Percentiles rank a stretch among this genome's conserved stretches.
Evolutionary conservation across 768 basidiomycete species (phyloP).

Genomic region (Strobilomyces confusus): DNA sequence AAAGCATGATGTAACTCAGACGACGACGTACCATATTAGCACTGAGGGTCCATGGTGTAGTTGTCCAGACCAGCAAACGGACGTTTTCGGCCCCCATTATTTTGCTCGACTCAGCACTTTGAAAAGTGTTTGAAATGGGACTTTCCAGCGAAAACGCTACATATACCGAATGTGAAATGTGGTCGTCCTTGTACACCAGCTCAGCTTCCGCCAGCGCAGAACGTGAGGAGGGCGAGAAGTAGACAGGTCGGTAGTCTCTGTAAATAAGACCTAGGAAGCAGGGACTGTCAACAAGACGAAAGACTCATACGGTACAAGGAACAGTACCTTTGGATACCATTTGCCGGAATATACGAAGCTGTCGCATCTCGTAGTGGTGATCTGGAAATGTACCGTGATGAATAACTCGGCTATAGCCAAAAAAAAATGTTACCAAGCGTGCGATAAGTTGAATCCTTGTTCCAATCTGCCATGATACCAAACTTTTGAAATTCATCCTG

Average conservation of each 20-base stretch:
- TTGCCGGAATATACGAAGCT: constrained; percentile 75
- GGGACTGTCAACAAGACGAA: not conserved
- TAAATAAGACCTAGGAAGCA: constrained; percentile 65
- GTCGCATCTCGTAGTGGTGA: constrained; percentile 81
- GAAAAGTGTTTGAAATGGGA: constrained; percentile 8
- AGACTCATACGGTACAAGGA: not conserved
- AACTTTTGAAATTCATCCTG: constrained; percentile 74
- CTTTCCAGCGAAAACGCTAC: constrained; percentile 68
- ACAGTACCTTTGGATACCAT: constrained; percentile 80
- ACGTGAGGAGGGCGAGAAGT: constrained; percentile 92
- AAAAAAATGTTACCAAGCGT: constrained; percentile 62
- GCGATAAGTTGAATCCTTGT: constrained; percentile 64
- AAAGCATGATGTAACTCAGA: not conserved
- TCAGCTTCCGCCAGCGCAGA: constrained; percentile 97
- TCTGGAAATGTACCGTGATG: constrained; percentile 43
- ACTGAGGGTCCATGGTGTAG: constrained; percentile 95
- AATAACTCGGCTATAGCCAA: not conserved
- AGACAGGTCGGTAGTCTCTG: constrained; percentile 82
- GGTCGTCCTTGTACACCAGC: constrained; percentile 83
- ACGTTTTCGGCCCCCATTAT: constrained; percentile 34
- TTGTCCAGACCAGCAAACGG: constrained; percentile 87
- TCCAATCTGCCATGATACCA: constrained; percentile 93
- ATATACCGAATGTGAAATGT: constrained; percentile 84
- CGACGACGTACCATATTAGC: constrained; percentile 77
- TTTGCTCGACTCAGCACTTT: constrained; percentile 10